Base-by-base conservation (phyloP, 1,284 basidiomycete genomes). In the Lentinula novae-zelandiae region DNA sequence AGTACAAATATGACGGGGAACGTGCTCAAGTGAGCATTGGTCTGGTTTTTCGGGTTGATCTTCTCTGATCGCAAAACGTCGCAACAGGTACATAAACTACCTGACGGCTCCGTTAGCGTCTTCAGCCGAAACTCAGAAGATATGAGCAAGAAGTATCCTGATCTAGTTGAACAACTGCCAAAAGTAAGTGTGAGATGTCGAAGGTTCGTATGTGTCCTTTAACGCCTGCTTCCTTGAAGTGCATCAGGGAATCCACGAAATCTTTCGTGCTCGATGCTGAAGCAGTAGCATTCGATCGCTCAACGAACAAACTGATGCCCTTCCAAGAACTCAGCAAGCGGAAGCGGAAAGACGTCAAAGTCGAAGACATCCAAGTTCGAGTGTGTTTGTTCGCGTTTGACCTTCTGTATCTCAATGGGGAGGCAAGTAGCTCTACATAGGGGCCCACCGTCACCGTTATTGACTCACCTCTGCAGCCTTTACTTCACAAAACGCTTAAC, bases 1-100 rank as follows among this genome's bases (percentile, higher is more conserved):
- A 99, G 78, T 99, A 98, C 78, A 99, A 99, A 75, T 99, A 99
- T 70, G 97, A 99, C 67, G 97, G 97, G 8, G 97, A 99, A 75
- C 89, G 97, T 58, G 97, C 97, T 12, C 95, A 98, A 79, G 90
- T 89, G 55, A 40, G 76, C 66, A 6, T 39, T 46, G 27, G 42
- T 57, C 15, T 60, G 5, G 10, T 31, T 22, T 22, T 38, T 13
- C 15, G 42, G 54, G 22, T 44, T 13, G 12, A 48, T 15, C 55
- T 57, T 34, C 13, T 51, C 38, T 39, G 17, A 27, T 27, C 27
- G 44, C 44, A 20, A 20, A 60, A 55, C 31, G 34, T 50, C 40
- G 50, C 34, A 52, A 17, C 69, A 92, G 83, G 90, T 96, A 2
- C 95, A 98, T 73, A 86, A 82, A 71, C 76, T 94, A 50, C 84